Evolutionary conservation across 225 moss, liverwort and hornwort genomes (phyloP), one percentile per base, ranked within the genome.

Genomic region (Lunularia cruciata): DNA sequence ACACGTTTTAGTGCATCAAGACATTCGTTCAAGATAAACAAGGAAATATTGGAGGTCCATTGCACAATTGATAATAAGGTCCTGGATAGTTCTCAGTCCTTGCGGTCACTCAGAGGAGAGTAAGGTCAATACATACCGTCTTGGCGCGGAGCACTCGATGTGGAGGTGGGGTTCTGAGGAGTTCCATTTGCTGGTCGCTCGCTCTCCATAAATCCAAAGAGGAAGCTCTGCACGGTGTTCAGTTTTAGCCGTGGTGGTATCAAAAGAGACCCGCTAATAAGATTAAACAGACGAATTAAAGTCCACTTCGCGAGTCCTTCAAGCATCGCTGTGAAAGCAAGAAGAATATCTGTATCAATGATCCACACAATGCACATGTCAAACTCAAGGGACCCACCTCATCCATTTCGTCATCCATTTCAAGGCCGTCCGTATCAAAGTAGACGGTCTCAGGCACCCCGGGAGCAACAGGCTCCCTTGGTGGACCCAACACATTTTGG

Each of bases 401-500:
- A 73, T 98, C 93, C 52, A 98, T 78, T 58, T 93, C 90, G 56
- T 86, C 91, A 36, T 76, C 75, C 59, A 87, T 76, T 68, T 90
- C 90, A 64, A 92, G 67, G 38, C 76, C 77, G 71, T 92, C 96
- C 28, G 79, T 77, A 60, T 89, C 91, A 65, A 86, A 88, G 70
- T 74, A 91, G 52, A 83, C 65, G 75, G 88, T 86, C 4, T 75
- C 79, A 47, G 83, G 78, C 47, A 65, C 82, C 80, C 87, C 91
- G 39, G 83, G 82, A 73, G 85, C 77, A 67, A 82, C 75, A 64
- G 91, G 88, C 57, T 87, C 89, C 71, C 89, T 93, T 61, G 98
- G 93, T 73, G 98, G 98, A 45, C 85, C 83, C 75, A 98, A 79
- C 22, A 91, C 85, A 74, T 98, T 98, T 77, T 88, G 89, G 75